A percentile compares a stretch with the other conserved stretches of the same genome.
Conservation (phyloP, 2,329 filamentous ascomycete genomes). For the Emericellopsis atlantica region DNA sequence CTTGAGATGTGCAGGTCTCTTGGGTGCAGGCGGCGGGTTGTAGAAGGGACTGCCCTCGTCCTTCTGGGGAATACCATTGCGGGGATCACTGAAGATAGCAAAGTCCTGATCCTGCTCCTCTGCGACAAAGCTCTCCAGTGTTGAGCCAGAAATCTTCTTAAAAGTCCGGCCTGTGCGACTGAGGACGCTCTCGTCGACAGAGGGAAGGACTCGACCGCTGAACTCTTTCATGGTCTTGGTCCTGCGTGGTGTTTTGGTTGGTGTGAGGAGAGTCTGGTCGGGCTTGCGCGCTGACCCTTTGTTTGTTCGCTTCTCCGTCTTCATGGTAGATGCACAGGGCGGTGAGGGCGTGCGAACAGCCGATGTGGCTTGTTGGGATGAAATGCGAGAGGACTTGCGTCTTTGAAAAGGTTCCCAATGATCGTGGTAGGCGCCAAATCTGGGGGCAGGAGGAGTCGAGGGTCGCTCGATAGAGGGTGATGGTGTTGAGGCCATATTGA, state of each 20-base stretch:
- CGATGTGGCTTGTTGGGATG: constrained; percentile 13
- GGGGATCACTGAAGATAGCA: constrained; percentile 65
- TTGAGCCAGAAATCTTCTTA: constrained; percentile 42
- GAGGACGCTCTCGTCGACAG: constrained; percentile 41
- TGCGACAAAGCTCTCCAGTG: constrained; percentile 44
- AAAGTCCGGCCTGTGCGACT: constrained; percentile 36
- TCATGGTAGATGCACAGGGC: constrained; percentile 6
- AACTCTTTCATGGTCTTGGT: constrained; percentile 32
- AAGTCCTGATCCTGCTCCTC: constrained; percentile 49
- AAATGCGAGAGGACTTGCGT: constrained; percentile 53
- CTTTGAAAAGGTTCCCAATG: constrained; percentile 62
- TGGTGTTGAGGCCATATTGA: constrained; percentile 4
- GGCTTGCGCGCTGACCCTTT: constrained; percentile 7
- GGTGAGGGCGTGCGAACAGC: constrained; percentile 43
- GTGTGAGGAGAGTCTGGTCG: constrained; percentile 52
- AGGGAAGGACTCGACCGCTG: constrained; percentile 47
- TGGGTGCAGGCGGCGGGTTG: constrained; percentile 21
- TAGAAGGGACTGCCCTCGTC: constrained; percentile 67
- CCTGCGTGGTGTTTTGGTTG: constrained; percentile 66
- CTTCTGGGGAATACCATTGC: constrained; percentile 60
- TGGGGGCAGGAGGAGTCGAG: constrained; percentile 3
- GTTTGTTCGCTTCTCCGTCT: constrained; percentile 4
- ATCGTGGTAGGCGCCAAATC: constrained; percentile 29
- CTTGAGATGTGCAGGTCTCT: constrained; percentile 35
- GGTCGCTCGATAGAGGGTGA: constrained; percentile 3